Conservation (phyloP, 768 basidiomycete genomes). For the Kockovaella imperatae region DNA sequence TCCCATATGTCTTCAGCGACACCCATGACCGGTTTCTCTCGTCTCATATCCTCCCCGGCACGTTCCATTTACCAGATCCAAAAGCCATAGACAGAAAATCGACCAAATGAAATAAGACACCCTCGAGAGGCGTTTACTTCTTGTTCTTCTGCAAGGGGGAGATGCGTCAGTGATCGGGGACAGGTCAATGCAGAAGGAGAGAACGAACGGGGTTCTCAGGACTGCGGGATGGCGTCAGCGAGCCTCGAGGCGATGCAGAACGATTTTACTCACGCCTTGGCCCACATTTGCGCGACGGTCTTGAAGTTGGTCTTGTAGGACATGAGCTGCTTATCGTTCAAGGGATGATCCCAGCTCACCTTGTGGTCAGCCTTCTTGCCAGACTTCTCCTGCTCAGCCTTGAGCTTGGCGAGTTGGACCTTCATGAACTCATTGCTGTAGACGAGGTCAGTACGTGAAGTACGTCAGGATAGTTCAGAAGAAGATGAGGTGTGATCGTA, state of each 20-base stretch:
- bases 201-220: conserved; percentile 39
- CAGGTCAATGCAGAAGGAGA: neutral
- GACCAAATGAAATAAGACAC: conserved; percentile 1
- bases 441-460: neutral
- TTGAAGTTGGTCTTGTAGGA: conserved; percentile 37
- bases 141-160: conserved; percentile 27
- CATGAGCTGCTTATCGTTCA: neutral
- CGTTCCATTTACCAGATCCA: neutral
- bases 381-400: conserved; percentile 36
- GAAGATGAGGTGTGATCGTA: neutral
- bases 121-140: conserved; percentile 18
- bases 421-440: conserved; percentile 42
- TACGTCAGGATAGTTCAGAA: neutral
- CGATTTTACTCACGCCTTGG: conserved; percentile 31
- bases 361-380: conserved; percentile 36
- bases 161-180: conserved; percentile 1
- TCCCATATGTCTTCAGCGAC: no score
- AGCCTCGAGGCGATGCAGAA: neutral
- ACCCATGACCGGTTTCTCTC: neutral
- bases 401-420: conserved; percentile 41
- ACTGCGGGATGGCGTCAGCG: conserved; percentile 14
- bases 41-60: neutral
- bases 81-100: conserved; percentile 1
- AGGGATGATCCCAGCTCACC: conserved; percentile 9
- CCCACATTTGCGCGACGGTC: conserved; percentile 33